Percentiles rank a stretch among this genome's conserved stretches.
Conservation (phyloP, 2,329 filamentous ascomycete genomes). For the Phialophora verrucosa region DNA sequence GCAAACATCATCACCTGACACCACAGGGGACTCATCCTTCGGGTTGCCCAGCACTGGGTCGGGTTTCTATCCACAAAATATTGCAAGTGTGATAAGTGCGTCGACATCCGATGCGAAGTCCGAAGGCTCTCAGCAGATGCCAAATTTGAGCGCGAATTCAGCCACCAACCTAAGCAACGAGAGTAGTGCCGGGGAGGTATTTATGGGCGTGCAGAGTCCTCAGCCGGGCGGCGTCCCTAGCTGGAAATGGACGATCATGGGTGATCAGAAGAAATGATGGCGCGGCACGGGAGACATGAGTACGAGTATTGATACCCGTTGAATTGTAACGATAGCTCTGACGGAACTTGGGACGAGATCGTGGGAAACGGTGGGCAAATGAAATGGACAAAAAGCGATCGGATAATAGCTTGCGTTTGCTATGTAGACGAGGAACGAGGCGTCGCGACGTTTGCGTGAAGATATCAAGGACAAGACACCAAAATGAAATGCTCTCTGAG, state of each 20-base stretch:
- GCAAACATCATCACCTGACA: slow-evolving; percentile 30
- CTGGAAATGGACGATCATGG: slow-evolving; percentile 40
- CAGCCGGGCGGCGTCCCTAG: slow-evolving; percentile 33
- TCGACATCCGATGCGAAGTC: slow-evolving; percentile 29
- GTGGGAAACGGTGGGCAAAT: neutral
- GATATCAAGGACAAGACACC: neutral
- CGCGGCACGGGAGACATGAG: neutral
- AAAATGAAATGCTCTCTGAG: slow-evolving; percentile 1
- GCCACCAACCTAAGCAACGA: slow-evolving; percentile 23
- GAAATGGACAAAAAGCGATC: neutral
- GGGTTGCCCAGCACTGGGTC: slow-evolving; percentile 23
- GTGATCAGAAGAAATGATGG: slow-evolving; percentile 31
- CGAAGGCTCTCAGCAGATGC: slow-evolving; percentile 24
- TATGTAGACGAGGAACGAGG: neutral
- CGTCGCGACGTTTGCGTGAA: neutral
- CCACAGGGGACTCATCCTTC: slow-evolving; percentile 24
- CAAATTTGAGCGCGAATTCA: slow-evolving; percentile 24
- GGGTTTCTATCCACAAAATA: slow-evolving; percentile 29
- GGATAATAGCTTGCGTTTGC: neutral
- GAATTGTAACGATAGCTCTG: slow-evolving; percentile 24
- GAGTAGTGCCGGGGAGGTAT: slow-evolving; percentile 36
- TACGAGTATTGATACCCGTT: slow-evolving; percentile 21
- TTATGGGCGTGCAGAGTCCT: slow-evolving; percentile 39
- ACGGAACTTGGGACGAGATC: neutral
- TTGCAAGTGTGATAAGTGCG: slow-evolving; percentile 25